These are phyloP conservation scores for Cytospora leucostoma DNA, from an alignment of 2,329 filamentous ascomycete species.

Conservation along the genomic window DNA sequence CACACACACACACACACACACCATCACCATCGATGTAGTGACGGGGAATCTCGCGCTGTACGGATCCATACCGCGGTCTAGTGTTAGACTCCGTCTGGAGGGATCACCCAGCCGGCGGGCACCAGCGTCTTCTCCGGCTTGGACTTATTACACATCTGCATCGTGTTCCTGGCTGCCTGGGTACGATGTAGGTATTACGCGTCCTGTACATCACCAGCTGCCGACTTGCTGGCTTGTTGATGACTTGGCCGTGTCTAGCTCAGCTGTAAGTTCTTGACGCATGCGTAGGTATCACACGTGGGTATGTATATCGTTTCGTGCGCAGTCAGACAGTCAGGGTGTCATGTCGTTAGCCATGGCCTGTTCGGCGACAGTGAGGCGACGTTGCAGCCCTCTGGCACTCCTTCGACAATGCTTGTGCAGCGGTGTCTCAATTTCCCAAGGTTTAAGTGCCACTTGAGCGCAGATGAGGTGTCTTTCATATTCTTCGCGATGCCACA, in stretches of 20 bases:
- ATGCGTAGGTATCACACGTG: not conserved
- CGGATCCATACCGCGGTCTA: conserved; percentile 6
- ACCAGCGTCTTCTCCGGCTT: not conserved
- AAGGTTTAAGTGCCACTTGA: conserved; percentile 17
- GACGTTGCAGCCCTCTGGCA: not conserved
- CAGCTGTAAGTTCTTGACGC: not conserved
- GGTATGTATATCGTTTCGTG: not conserved
- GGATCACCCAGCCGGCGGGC: conserved; percentile 1
- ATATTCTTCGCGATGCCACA: conserved; percentile 20
- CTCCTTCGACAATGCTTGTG: not conserved
- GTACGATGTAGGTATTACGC: conserved; percentile 22
- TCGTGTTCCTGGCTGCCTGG: conserved; percentile 22
- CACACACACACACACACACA: conserved; percentile 12
- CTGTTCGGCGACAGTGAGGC: not conserved
- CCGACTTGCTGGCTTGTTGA: conserved; percentile 6
- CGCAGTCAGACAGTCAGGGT: not conserved
- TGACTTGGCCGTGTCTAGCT: conserved; percentile 16
- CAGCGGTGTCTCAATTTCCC: not conserved
- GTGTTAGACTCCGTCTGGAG: not conserved
- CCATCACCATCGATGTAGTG: conserved; percentile 2
- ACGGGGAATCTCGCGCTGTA: conserved; percentile 3
- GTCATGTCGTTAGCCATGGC: not conserved
- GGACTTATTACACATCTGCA: conserved; percentile 4
- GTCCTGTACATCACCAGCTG: conserved; percentile 10
- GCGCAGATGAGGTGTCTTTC: conserved; percentile 15